Base-by-base conservation (phyloP, 495 filamentous ascomycete genomes). In the Aspergillus bridgeri region DNA sequence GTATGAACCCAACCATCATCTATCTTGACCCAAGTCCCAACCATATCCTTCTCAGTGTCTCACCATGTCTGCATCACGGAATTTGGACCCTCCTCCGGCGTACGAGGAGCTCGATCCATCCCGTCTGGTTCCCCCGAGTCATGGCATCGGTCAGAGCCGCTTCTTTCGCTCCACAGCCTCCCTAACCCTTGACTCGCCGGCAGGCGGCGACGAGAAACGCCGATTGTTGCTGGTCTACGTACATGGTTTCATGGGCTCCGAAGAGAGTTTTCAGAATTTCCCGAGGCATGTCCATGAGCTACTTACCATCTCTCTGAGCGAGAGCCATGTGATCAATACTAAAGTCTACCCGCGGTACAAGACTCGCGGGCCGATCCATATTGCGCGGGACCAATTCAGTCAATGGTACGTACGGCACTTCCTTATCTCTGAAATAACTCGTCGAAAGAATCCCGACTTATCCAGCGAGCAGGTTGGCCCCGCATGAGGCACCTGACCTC, bases 321-420 rank as follows among this genome's bases (percentile, higher is more conserved):
- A 91, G 20, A 88, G 83, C 8, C 90, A 96, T 75, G 75, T 85
- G 11, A 84, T 98, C 0, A 91, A 95, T 71, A 88, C 91, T 18
- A 94, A 94, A 63, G 86, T 98, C 22, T 98, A 96, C 72, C 93
- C 93, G 1, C 86, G 86, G 38, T 98, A 96, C 73, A 89, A 89
- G 66, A 92, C 90, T 3, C 86, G 89, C 44, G 84, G 89, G 56
- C 77, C 83, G 21, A 85, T 96, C 29, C 77, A 83, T 21, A 79
- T 86, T 63, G 91, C 90, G 3, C 79, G 85, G 22, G 86, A 92
- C 57, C 87, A 89, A 62, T 96, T 98, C 63, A 92, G 89, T 58
- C 69, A 68, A 54, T 98, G 92, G 92, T 86, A 71, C 50, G 74
- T 65, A 42, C 42, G 23, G n/a, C n/a, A n/a, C n/a, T n/a, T n/a